Base-by-base conservation (phyloP, 2,329 filamentous ascomycete genomes). In the Diaporthe nobilis region DNA sequence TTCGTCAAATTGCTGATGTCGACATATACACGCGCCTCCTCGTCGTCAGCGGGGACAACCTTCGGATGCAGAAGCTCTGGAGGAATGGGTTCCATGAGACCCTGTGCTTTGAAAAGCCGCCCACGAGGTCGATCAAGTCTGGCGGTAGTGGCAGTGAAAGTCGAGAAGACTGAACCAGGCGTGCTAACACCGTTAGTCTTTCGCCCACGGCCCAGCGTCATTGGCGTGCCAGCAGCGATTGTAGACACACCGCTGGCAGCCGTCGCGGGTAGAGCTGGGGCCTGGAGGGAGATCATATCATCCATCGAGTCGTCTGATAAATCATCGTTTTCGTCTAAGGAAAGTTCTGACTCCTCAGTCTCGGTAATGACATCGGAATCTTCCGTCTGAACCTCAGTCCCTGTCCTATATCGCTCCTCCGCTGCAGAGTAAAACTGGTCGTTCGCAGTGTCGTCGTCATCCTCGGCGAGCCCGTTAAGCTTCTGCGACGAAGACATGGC, bases 381-480 rank as follows among this genome's bases (percentile, higher is more conserved):
- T 53, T 92, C 92, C 0, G 89, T 88, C 34, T 88, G 87, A 10
- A 88, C 87, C 74, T 91, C 89, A 17, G 90, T 91, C 79, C 88
- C 89, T 20, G 90, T 90, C 80, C 87, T 90, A 77, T 90, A 85
- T 31, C 92, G 90, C 78, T 98, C 95, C 82, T 98, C 96, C 3
- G 95, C 93, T 1, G 96, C 96, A 8, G 96, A 98, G 84, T 92
- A 98, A 85, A 98, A 98, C 79, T 95, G 93, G 81, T 98, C 96
- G 75, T 94, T 98, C 8, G 94, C 93, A 1, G 94, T 95, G 80
- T 98, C 95, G 75, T 97, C 94, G 42, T 94, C 93, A 67, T 91
- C 89, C 67, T 91, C 90, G 10, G 83, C 80, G 0, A 91, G 88
- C 60, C 91, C 92, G 79, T 92, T 92, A 42, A 93, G 85, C 9